These are phyloP conservation scores for Penicillium angulare DNA, from an alignment of 495 filamentous ascomycete species.

Conservation along the genomic window DNA sequence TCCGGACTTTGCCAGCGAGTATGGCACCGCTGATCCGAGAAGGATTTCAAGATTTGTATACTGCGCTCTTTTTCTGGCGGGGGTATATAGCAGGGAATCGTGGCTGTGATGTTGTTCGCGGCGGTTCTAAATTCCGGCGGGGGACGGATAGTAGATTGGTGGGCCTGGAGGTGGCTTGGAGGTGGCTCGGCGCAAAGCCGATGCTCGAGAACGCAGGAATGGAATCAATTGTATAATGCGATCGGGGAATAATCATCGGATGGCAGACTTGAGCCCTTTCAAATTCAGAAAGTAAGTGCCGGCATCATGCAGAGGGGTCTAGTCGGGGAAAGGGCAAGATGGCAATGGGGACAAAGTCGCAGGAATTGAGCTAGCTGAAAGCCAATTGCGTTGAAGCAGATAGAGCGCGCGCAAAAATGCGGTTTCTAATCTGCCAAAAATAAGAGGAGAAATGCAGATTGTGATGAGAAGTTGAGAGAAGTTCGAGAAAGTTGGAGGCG, in stretches of 20 bases:
- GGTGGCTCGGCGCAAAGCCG: background rate
- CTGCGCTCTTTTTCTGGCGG: too few species aligned
- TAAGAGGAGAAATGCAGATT: background rate
- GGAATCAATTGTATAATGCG: slow-evolving; percentile 2
- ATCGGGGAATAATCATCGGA: slow-evolving; percentile 11
- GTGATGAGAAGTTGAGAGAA: background rate
- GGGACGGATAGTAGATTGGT: background rate
- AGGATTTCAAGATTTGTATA: too few species aligned
- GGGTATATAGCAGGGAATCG: too few species aligned
- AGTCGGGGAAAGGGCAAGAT: background rate
- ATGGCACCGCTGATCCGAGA: too few species aligned
- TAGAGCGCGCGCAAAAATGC: too few species aligned
- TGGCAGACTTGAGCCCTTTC: slow-evolving; percentile 12
- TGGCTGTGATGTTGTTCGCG: background rate
- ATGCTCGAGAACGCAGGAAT: background rate
- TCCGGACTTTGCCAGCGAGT: background rate
- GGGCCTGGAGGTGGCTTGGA: background rate
- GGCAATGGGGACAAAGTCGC: background rate
- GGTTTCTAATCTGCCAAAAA: too few species aligned
- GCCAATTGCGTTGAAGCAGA: too few species aligned
- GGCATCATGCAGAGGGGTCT: slow-evolving; percentile 6
- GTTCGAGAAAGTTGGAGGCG: background rate
- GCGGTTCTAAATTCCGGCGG: slow-evolving; percentile 16
- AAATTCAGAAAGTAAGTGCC: slow-evolving; percentile 1
- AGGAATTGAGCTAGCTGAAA: background rate